A percentile compares a stretch with the other conserved stretches of the same genome.
Evolutionary conservation across 192 early-diverging fungal species (phyloP).

Genomic region (Glomus cerebriforme): DNA sequence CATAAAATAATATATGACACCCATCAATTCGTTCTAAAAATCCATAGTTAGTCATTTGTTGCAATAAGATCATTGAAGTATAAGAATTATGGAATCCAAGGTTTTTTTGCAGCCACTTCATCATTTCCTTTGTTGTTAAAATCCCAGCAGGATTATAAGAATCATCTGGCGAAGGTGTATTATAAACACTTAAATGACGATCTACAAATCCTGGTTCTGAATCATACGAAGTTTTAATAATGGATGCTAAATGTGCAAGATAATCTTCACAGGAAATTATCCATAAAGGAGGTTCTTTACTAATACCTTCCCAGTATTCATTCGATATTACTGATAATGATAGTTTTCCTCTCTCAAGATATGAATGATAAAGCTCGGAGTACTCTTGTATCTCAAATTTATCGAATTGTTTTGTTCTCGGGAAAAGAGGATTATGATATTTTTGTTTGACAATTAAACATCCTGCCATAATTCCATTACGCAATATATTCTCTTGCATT

Average conservation of each 20-base stretch:
- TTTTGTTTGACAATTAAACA: conserved; percentile 37
- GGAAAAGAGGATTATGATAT: conserved; percentile 23
- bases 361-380: conserved; percentile 33
- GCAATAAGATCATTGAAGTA: conserved; percentile 43
- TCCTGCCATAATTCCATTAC: conserved; percentile 40
- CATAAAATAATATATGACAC: conserved; percentile 39
- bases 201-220: conserved; percentile 1
- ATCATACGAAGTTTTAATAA: conserved; percentile 43
- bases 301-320: conserved; percentile 36
- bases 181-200: background rate
- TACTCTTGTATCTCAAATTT: conserved; percentile 29
- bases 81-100: conserved; percentile 41
- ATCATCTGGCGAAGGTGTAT: background rate
- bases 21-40: conserved; percentile 57
- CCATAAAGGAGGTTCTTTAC: conserved; percentile 29
- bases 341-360: conserved; percentile 28
- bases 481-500: conserved; percentile 43
- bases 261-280: conserved; percentile 42
- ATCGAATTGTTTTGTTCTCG: conserved; percentile 35
- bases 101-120: conserved; percentile 42
- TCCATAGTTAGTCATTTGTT: conserved; percentile 58
- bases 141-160: conserved; percentile 19
- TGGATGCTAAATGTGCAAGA: conserved; percentile 50
- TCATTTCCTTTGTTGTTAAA: conserved; percentile 36
- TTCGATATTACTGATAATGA: conserved; percentile 31